Evolutionary conservation across 2,329 filamentous ascomycete species (phyloP), one percentile per base, ranked within the genome.

Genomic region (Cercospora sp.): DNA sequence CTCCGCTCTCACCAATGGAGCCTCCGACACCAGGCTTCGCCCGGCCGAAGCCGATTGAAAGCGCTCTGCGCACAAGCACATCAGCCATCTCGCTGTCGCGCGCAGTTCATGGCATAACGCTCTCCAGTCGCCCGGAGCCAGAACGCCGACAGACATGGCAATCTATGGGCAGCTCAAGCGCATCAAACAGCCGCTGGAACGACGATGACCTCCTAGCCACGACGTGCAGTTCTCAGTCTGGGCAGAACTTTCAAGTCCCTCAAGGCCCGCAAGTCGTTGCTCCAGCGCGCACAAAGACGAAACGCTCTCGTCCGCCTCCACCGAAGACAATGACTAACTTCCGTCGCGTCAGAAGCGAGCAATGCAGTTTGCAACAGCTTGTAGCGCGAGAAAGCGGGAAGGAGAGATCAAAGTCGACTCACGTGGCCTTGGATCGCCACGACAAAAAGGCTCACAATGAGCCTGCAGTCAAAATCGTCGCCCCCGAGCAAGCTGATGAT

Each of bases 1-100:
- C 69, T 8, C 69, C 69, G n/a, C 65, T 58, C 8, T 65, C 69
- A 23, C 67, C 69, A 10, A 60, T 66, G n/a, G 67, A 64, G 18
- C 39, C 45, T 0, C 33, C 70, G 39, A 51, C 55, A 13, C 61
- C 67, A 23, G 66, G 68, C 23, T 70, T 63, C 59, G 30, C 33
- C 6, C 58, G 58, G 13, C 68, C 71, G 2, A 68, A 23, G n/a
- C 28, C 28, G 16, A 28, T 18, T 23, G 45, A 28, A 26, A 16
- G 18, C 26, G 30, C 28, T 23, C 13, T 61, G 23, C 33, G 62
- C n/a, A 55, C 48, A 9, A 64, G 48, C 62, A 23, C 62, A 23
- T 69, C 67, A 18, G 33, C 61, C 5, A 61, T 20, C 28, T 70
- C 70, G 30, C 65, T 72, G 28, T 53, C 55, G 53, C 63, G 66